A percentile compares a stretch with the other conserved stretches of the same genome.
Conservation (phyloP, 441 rosid species). For the Croton setiger region DNA sequence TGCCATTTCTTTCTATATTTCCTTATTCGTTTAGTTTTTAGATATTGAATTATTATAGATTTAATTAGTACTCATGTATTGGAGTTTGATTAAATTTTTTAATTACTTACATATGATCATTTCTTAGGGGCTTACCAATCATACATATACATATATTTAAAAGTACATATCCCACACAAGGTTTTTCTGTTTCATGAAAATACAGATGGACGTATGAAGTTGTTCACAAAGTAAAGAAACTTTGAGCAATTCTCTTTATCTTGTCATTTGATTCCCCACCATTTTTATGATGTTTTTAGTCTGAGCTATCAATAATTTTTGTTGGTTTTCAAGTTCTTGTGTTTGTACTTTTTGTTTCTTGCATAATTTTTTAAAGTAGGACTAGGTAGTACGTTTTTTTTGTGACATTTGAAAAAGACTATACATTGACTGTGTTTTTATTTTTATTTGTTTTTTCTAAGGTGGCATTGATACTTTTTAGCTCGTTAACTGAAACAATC, state of each 20-base stretch:
- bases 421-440: constrained; percentile 8
- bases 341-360: not conserved
- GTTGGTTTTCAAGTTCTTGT: not conserved
- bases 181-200: not conserved
- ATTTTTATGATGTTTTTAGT: not conserved
- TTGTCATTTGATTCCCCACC: not conserved
- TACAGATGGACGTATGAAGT: not conserved
- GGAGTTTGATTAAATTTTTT: not conserved
- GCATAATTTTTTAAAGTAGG: not conserved
- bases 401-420: constrained; percentile 11
- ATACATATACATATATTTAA: no score
- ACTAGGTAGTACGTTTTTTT: not conserved
- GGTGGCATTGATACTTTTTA: constrained; percentile 98
- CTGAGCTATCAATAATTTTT: not conserved
- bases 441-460: constrained; percentile 34
- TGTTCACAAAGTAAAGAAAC: not conserved
- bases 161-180: not conserved
- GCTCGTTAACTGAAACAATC: constrained; percentile 96
- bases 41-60: not conserved
- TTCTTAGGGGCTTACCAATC: not conserved
- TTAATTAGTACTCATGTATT: not conserved
- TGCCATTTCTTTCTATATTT: not conserved
- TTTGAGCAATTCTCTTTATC: not conserved
- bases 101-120: not conserved
- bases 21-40: not conserved